phyloP scores from a whole-genome alignment of 305 asterid genomes.

The Fraxinus latifolia region DNA sequence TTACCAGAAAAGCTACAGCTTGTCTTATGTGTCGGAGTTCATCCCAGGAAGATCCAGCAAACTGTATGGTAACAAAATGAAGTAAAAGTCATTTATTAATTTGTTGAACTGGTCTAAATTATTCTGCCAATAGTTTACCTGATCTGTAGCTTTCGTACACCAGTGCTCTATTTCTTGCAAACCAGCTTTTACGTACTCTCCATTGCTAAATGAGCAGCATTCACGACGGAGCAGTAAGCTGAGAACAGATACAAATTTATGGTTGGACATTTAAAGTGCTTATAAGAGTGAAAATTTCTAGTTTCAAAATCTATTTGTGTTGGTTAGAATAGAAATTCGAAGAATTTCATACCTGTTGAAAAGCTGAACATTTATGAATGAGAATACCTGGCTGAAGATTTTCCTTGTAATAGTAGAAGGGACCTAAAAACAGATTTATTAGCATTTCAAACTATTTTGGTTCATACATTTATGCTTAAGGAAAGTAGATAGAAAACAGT shows the following conservation, averaged over 20 bases:
- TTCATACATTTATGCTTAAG: constrained; percentile 20
- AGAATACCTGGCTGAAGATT: constrained; percentile 87
- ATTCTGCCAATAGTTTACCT: constrained; percentile 40
- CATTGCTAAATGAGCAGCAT: constrained; percentile 96
- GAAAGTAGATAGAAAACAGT: constrained; percentile 19
- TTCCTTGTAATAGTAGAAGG: constrained; percentile 67
- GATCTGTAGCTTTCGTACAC: constrained; percentile 64
- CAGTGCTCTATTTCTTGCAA: constrained; percentile 82
- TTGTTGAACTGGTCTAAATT: constrained; percentile 18
- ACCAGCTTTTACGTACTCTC: constrained; percentile 93
- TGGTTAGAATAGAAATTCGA: constrained; percentile 19
- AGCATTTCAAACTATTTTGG: constrained; percentile 7
- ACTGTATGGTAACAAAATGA: constrained; percentile 38
- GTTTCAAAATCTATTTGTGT: constrained; percentile 6
- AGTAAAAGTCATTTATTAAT: constrained; percentile 18
- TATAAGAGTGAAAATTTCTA: constrained; percentile 10
- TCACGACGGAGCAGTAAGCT: constrained; percentile 92
- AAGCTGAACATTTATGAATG: constrained; percentile 94
- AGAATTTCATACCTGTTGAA: constrained; percentile 66
- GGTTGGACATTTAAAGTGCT: constrained; percentile 15
- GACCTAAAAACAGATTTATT: constrained; percentile 50
- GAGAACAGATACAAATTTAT: constrained; percentile 24
- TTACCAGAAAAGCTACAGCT: constrained; percentile 92
- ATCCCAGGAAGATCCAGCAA: constrained; percentile 83
- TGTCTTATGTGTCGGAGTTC: constrained; percentile 92